Evolutionary conservation across 257 asterid genomes (phyloP), one percentile per base, ranked within the genome.

Genomic region (Ilex asprella): DNA sequence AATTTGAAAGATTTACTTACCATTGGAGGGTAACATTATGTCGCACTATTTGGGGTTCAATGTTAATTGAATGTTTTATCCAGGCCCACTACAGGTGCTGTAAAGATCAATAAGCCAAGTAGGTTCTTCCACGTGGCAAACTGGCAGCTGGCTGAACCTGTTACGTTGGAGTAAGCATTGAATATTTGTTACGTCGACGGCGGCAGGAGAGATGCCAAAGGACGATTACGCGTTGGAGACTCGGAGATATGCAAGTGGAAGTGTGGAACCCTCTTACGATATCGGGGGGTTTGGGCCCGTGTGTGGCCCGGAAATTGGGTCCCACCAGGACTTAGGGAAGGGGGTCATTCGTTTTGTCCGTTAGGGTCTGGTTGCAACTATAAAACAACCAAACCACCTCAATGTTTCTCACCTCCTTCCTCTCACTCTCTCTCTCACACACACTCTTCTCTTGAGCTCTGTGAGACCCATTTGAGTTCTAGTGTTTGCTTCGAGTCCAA

Each of bases 301-400:
- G 49, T 51, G 67, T 27, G 2, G 4, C 1, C 30, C 10, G 27
- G 35, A 13, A 10, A 27, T 63, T 65, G 71, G 84, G 72, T 6
- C 79, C 83, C 70, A 57, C 29, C n/a, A 46, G 49, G 59, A 63
- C 55, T 62, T 61, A 10, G 27, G 27, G 27, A 21, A 62, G 54
- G 27, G 47, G 1, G 75, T 73, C 39, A 60, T 61, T 66, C 39
- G 55, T 46, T 64, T 78, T 79, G 86, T 79, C 88, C 57, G 76
- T 67, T 79, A 49, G 82, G 70, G 82, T 75, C 53, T 47, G 30
- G 56, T 65, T 67, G 47, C 81, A 73, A 78, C 88, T 87, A 87
- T 87, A 87, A 84, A 84, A 80, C 53, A 65, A 52, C 63, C 74
- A 69, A 74, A 75, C 82, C 70, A 65, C 84, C 63, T 79, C 68